These are phyloP conservation scores for Tetrastigma voinierianum DNA, from an alignment of 164 flowering plant genomes.

Conservation along the genomic window DNA sequence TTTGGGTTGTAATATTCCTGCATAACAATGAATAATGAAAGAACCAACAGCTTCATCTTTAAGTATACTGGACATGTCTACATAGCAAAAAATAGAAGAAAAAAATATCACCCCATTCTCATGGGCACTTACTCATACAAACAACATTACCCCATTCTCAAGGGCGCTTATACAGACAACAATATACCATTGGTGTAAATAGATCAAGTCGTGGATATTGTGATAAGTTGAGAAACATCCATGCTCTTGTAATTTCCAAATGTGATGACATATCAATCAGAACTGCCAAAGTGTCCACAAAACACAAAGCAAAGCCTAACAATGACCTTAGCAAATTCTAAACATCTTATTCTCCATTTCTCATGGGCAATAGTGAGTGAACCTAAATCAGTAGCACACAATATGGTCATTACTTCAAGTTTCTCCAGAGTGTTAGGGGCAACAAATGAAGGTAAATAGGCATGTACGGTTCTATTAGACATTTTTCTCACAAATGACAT, in stretches of 20 bases:
- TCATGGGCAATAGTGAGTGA: neutral
- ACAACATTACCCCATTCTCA: neutral
- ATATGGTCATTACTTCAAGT: too few relatives aligned
- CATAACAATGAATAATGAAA: conserved; percentile 4
- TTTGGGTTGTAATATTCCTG: conserved; percentile 95
- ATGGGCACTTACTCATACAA: neutral
- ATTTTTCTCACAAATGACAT: neutral
- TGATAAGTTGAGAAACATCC: too few relatives aligned
- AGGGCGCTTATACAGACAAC: neutral
- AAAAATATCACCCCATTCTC: neutral
- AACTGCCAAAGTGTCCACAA: neutral
- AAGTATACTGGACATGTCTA: neutral
- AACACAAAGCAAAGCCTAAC: neutral
- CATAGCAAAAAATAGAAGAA: neutral
- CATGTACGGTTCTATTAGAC: neutral
- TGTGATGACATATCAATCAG: neutral
- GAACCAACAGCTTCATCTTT: neutral
- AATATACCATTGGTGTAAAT: neutral
- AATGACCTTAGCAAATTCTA: neutral
- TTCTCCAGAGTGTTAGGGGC: neutral
- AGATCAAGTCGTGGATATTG: too few relatives aligned
- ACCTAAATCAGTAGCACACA: too few relatives aligned
- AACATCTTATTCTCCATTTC: neutral
- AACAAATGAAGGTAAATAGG: neutral
- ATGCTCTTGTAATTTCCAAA: neutral